Percentiles rank a stretch among this genome's conserved stretches.
Conservation (phyloP, 352 stramenopile genomes). For the Pythium plurisporium region DNA sequence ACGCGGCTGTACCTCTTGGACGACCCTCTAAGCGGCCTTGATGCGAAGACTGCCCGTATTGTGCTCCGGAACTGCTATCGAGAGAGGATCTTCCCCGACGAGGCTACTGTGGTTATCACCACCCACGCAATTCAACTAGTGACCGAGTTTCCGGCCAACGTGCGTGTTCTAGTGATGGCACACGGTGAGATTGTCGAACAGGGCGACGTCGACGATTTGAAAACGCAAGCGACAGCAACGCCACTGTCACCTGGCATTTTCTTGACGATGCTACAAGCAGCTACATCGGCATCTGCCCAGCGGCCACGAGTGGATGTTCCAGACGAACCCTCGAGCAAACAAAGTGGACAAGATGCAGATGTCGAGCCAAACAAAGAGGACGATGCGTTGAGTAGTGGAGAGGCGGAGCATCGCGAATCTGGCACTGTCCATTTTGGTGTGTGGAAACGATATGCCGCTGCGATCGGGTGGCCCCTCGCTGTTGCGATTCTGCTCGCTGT, state of each 20-base stretch:
- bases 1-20: constrained; percentile 82
- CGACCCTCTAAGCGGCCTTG: constrained; percentile 81
- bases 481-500: constrained; percentile 47
- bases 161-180: constrained; percentile 55
- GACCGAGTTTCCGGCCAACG: constrained; percentile 33
- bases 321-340: too few relatives aligned
- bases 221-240: not conserved
- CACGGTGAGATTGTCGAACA: constrained; percentile 48
- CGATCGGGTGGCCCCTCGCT: constrained; percentile 47
- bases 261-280: not conserved
- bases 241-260: not conserved
- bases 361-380: not conserved
- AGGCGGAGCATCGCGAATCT: constrained; percentile 53
- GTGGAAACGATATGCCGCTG: constrained; percentile 54
- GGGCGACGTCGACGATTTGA: constrained; percentile 25
- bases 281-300: too few relatives aligned
- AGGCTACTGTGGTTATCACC: constrained; percentile 62
- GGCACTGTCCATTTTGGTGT: constrained; percentile 49
- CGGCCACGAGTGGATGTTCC: too few relatives aligned
- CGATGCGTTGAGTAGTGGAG: not conserved
- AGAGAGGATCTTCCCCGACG: constrained; percentile 35
- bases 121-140: constrained; percentile 76
- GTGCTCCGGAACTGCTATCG: constrained; percentile 35
- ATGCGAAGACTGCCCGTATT: constrained; percentile 48
- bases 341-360: not conserved